Evolutionary conservation across 208 protist species (phyloP).

Genomic region (Acanthamoeba healyi): DNA sequence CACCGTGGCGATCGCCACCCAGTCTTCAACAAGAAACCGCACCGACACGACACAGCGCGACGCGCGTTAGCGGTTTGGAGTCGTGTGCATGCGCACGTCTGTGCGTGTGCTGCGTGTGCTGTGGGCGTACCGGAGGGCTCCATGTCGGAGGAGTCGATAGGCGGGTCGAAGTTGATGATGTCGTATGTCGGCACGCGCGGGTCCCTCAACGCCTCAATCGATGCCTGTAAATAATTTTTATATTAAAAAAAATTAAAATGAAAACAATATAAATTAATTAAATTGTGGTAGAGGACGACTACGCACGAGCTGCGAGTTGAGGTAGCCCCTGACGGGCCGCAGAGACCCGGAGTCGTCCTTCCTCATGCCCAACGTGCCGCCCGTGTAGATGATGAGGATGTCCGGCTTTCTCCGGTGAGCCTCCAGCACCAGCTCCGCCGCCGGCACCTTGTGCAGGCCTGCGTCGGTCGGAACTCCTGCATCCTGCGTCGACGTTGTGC

Average conservation of each 20-base stretch:
- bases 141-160: constrained; percentile 60
- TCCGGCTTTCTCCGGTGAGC: background rate
- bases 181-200: constrained; percentile 16
- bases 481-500: too few species aligned
- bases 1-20: constrained; percentile 1
- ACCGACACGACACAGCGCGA: background rate
- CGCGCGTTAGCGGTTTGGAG: background rate
- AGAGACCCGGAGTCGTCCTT: background rate
- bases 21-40: background rate
- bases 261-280: background rate
- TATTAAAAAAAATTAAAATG: background rate
- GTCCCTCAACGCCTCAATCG: constrained; percentile 2
- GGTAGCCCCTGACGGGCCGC: background rate
- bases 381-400: constrained; percentile 58
- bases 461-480: background rate
- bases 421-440: background rate
- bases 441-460: background rate
- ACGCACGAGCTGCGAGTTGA: background rate
- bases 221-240: background rate
- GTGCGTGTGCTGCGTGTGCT: too few species aligned
- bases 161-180: constrained; percentile 55
- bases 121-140: background rate
- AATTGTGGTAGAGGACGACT: too few species aligned
- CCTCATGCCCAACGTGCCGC: constrained; percentile 48
- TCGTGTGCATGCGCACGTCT: background rate